Evolutionary conservation across 768 basidiomycete genomes (phyloP).

Genomic region (Paxillus involutus): DNA sequence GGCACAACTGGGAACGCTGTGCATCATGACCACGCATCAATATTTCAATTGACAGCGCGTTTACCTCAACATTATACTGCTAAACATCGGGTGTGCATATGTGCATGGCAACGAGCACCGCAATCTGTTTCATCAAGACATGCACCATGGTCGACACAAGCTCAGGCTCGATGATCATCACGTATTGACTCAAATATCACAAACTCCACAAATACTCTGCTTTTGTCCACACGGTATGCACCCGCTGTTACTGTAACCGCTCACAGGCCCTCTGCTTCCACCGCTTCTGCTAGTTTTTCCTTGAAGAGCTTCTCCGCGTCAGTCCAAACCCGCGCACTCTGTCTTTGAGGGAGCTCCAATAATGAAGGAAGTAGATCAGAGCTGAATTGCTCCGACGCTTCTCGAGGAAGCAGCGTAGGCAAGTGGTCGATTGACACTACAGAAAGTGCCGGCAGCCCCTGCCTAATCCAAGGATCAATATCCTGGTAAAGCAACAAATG

Average conservation of each 20-base stretch:
- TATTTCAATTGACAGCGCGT: neutral
- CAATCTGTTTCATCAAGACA: neutral
- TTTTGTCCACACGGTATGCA: no score
- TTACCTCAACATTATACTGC: neutral
- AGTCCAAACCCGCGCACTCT: constrained; percentile 76
- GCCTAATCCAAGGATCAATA: constrained; percentile 35
- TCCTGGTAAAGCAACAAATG: neutral
- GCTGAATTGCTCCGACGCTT: constrained; percentile 97
- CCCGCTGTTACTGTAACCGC: neutral
- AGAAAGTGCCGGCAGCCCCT: constrained; percentile 65
- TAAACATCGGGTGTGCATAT: neutral
- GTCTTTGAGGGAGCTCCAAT: constrained; percentile 68
- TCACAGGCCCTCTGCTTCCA: constrained; percentile 11
- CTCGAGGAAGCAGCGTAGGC: constrained; percentile 91
- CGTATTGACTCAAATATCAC: no score
- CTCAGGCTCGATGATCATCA: no score
- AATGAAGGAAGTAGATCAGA: constrained; percentile 82
- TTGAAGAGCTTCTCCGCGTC: constrained; percentile 85
- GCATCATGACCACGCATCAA: neutral
- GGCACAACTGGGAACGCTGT: neutral
- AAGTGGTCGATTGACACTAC: constrained; percentile 97
- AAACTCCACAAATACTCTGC: no score
- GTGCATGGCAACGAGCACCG: neutral
- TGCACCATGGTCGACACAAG: no score
- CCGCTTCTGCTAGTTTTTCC: constrained; percentile 60